Evolutionary conservation across 2,329 filamentous ascomycete genomes (phyloP).

Genomic region (Blumeria graminis): DNA sequence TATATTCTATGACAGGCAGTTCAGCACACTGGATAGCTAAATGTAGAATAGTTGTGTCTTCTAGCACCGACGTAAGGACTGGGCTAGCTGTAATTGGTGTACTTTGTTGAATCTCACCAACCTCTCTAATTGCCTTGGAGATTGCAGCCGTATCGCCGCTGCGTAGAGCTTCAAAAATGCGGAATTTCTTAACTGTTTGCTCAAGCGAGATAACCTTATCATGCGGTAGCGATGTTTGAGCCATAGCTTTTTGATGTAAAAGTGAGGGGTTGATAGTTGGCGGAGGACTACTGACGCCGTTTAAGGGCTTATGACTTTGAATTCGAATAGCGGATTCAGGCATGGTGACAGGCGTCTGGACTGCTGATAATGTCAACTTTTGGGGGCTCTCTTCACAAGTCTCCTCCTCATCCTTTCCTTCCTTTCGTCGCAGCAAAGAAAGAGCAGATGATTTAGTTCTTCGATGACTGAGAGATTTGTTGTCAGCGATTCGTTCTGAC

Average conservation of each 20-base stretch:
- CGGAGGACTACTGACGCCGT: conserved; percentile 12
- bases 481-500: no score
- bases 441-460: conserved; percentile 29
- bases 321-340: conserved; percentile 8
- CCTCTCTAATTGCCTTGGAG: conserved; percentile 58
- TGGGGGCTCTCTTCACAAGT: conserved; percentile 12
- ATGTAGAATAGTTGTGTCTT: conserved; percentile 78
- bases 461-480: conserved; percentile 17
- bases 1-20: conserved; percentile 73
- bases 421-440: conserved; percentile 26
- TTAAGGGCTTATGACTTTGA: conserved; percentile 11
- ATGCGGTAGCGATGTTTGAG: conserved; percentile 4
- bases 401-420: conserved; percentile 14
- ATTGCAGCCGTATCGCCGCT: conserved; percentile 81
- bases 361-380: conserved; percentile 8
- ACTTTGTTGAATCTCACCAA: conserved; percentile 17
- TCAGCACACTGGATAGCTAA: conserved; percentile 91
- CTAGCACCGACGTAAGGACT: conserved; percentile 21
- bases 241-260: background rate
- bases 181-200: conserved; percentile 83
- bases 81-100: conserved; percentile 12
- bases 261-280: background rate
- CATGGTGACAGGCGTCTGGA: conserved; percentile 8
- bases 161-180: conserved; percentile 75
- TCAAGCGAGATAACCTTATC: conserved; percentile 37